Conservation (phyloP, 2,329 filamentous ascomycete genomes). For the Epichloe sp. region DNA sequence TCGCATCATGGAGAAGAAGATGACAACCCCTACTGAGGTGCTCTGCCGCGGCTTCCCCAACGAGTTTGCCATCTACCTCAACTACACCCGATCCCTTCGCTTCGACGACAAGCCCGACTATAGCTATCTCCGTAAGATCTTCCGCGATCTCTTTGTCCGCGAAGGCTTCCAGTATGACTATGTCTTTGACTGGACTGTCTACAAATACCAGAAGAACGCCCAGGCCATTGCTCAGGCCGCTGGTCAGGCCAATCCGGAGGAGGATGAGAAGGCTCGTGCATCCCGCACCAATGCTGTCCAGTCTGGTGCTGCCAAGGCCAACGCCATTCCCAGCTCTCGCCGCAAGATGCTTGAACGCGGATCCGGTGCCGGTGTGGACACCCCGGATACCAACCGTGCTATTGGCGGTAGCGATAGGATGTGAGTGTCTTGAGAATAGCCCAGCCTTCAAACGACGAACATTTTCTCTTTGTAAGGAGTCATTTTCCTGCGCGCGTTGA, state of each 20-base stretch:
- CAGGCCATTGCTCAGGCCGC: conserved; percentile 77
- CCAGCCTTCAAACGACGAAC: conserved; percentile 23
- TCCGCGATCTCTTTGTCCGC: conserved; percentile 96
- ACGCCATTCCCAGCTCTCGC: conserved; percentile 62
- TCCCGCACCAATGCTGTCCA: conserved; percentile 52
- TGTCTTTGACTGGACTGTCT: conserved; percentile 99
- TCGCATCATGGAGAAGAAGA: conserved; percentile 99
- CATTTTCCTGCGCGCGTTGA: conserved; percentile 69
- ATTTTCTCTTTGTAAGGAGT: conserved; percentile 70
- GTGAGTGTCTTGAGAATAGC: conserved; percentile 60
- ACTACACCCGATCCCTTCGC: conserved; percentile 96
- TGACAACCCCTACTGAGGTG: conserved; percentile 97
- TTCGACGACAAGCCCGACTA: conserved; percentile 99
- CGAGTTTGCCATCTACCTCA: conserved; percentile 98
- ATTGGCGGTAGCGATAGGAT: conserved; percentile 81
- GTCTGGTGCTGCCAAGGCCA: conserved; percentile 53
- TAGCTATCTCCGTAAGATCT: conserved; percentile 99
- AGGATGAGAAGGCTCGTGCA: conserved; percentile 63
- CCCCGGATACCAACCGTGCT: conserved; percentile 60
- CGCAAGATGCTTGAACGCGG: conserved; percentile 72
- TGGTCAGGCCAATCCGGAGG: conserved; percentile 52
- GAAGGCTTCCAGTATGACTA: conserved; percentile 99
- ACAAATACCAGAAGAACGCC: conserved; percentile 99
- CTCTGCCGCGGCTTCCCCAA: conserved; percentile 98
- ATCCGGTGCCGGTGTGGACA: conserved; percentile 44